Conservation (phyloP, 2,329 filamentous ascomycete species). For the Penicillium brevicompactum region DNA sequence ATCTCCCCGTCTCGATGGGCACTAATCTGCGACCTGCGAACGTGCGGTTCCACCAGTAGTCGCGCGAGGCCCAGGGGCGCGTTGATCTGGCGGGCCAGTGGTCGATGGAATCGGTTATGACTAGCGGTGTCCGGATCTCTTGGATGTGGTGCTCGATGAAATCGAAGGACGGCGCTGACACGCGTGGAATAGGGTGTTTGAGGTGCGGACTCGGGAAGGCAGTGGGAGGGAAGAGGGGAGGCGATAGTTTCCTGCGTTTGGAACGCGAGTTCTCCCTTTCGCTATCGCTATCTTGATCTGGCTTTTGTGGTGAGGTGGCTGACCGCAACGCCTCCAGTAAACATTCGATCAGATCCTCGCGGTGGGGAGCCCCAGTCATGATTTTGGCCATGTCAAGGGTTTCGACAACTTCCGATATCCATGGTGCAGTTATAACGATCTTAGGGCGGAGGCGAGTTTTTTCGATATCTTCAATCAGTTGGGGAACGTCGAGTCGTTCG, state of each 20-base stretch:
- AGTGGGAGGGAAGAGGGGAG: constrained; percentile 37
- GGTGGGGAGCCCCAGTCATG: constrained; percentile 65
- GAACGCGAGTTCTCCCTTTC: constrained; percentile 7
- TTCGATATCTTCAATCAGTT: constrained; percentile 18
- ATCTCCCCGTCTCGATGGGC: constrained; percentile 81
- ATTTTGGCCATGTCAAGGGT: constrained; percentile 76
- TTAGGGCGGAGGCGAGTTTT: constrained; percentile 12
- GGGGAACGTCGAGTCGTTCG: constrained; percentile 5
- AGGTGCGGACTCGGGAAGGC: constrained; percentile 36
- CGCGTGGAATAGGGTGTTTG: constrained; percentile 40
- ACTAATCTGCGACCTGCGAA: constrained; percentile 77
- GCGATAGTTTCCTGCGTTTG: constrained; percentile 37
- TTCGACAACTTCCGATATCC: constrained; percentile 62
- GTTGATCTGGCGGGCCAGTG: constrained; percentile 77
- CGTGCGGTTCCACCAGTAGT: constrained; percentile 74
- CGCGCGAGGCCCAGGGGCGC: constrained; percentile 70
- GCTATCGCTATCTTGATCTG: constrained; percentile 4
- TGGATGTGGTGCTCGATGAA: constrained; percentile 64
- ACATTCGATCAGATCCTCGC: constrained; percentile 50
- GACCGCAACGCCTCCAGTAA: constrained; percentile 38
- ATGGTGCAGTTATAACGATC: constrained; percentile 34
- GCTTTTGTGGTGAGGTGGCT: constrained; percentile 7
- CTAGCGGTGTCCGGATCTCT: constrained; percentile 57
- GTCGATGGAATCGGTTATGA: constrained; percentile 67
- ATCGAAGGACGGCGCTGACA: constrained; percentile 56